phyloP scores from a whole-genome alignment of 148 eudicot species.

The Vaccinium myrtillus region DNA sequence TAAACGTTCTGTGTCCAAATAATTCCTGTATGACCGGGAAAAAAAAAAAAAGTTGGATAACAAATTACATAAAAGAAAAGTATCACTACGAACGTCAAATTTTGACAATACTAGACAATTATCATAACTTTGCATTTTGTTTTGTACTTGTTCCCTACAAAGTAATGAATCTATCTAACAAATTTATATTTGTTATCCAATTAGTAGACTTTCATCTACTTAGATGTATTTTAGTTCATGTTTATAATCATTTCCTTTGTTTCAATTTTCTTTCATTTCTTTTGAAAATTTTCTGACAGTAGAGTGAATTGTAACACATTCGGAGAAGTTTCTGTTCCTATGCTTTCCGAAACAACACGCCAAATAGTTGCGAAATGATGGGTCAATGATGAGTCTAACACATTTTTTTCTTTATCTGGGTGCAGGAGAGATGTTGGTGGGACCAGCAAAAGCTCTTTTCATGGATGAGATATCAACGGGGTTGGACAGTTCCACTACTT shows the following conservation, averaged over 20 bases:
- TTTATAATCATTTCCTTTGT: not conserved
- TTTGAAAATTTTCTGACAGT: not conserved
- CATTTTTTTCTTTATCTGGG: not conserved
- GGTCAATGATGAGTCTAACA: not conserved
- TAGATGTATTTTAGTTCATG: not conserved
- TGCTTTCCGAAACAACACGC: slow-evolving; percentile 1
- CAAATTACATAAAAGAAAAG: not conserved
- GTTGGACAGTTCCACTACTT: slow-evolving; percentile 48
- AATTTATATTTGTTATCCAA: not conserved
- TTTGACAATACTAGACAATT: not conserved
- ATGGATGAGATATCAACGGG: slow-evolving; percentile 55
- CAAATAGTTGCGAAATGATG: not conserved
- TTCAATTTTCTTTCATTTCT: not conserved
- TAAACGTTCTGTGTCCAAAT: not conserved
- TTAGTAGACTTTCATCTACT: not conserved
- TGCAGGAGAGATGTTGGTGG: slow-evolving; percentile 49
- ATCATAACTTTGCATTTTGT: not conserved
- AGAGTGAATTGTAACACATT: not conserved
- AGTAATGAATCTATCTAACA: not conserved
- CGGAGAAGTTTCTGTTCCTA: not conserved
- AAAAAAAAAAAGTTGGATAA: not conserved
- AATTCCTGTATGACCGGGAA: not conserved
- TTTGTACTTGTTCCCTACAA: not conserved
- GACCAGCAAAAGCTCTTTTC: slow-evolving; percentile 45
- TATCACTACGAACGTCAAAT: not conserved